phyloP scores from a whole-genome alignment of 208 protist genomes.

The Trypanosoma avium region DNA sequence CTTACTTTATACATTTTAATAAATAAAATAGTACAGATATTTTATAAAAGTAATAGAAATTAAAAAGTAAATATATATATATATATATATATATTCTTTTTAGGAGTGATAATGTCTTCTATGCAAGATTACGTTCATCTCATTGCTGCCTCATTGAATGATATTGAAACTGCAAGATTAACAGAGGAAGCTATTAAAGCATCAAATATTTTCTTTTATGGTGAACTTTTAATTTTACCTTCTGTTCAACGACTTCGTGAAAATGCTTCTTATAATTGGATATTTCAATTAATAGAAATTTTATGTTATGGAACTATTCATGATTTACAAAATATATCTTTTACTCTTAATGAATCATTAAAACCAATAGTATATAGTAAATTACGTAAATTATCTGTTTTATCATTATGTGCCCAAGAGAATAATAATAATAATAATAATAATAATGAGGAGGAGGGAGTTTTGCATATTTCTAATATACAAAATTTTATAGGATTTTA shows the following conservation, averaged over 20 bases:
- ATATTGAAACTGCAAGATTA: conserved; percentile 16
- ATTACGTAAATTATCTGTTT: conserved; percentile 41
- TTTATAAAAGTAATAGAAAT: no score
- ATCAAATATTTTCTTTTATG: conserved; percentile 54
- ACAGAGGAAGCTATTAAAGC: conserved; percentile 30
- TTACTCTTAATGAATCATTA: conserved; percentile 6
- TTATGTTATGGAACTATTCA: conserved; percentile 32
- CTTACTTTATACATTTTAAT: neutral
- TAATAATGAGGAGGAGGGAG: conserved; percentile 10
- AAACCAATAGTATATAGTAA: conserved; percentile 27
- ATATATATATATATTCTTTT: no score
- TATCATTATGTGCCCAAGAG: conserved; percentile 29
- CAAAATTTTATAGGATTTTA: conserved; percentile 19
- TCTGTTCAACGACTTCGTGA: conserved; percentile 14
- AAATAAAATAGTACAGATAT: no score
- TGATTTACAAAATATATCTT: conserved; percentile 17
- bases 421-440: no score
- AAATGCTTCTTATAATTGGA: conserved; percentile 14
- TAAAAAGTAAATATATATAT: no score
- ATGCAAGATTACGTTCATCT: conserved; percentile 25
- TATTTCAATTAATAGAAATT: conserved; percentile 30
- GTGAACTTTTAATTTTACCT: conserved; percentile 22
- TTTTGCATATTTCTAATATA: conserved; percentile 34
- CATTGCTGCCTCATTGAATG: neutral
- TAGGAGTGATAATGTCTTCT: conserved; percentile 3